A percentile compares a stretch with the other conserved stretches of the same genome.
Conservation (phyloP, 176 grass and related monocot species). For the Aegilops speltoides region DNA sequence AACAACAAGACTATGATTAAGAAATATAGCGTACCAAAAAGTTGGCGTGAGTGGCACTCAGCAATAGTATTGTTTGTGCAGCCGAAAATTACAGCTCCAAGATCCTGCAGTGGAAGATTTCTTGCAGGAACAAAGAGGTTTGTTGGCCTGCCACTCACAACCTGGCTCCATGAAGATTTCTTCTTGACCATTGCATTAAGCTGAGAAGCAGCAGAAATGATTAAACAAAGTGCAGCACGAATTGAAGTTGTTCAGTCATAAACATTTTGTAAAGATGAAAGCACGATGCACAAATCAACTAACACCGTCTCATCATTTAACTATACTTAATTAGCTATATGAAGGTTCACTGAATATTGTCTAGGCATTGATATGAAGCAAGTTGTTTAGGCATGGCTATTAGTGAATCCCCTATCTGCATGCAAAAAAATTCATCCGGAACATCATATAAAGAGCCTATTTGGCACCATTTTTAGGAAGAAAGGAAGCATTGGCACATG, state of each 20-base stretch:
- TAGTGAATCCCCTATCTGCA: background rate
- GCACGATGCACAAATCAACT: background rate
- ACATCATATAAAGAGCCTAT: background rate
- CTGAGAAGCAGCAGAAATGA: background rate
- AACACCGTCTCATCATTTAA: background rate
- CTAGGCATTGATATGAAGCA: background rate
- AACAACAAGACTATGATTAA: slow-evolving; percentile 8
- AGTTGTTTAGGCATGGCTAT: background rate
- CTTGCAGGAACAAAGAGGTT: slow-evolving; percentile 38
- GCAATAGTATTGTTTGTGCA: slow-evolving; percentile 66
- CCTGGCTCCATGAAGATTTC: slow-evolving; percentile 22
- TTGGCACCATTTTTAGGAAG: background rate
- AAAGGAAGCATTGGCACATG: background rate
- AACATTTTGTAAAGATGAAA: slow-evolving; percentile 20
- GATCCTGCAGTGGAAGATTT: slow-evolving; percentile 55
- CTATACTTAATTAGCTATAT: background rate
- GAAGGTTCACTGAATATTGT: background rate
- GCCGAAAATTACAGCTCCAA: slow-evolving; percentile 80
- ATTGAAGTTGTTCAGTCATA: background rate
- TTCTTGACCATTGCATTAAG: slow-evolving; percentile 40
- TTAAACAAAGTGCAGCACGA: background rate
- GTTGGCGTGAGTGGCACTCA: slow-evolving; percentile 67
- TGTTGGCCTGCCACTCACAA: slow-evolving; percentile 28
- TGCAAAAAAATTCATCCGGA: background rate
- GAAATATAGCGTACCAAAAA: slow-evolving; percentile 57